Percentiles rank a stretch among this genome's conserved stretches.
Conservation (phyloP, 768 basidiomycete genomes). For the Lentinula guzmanii region DNA sequence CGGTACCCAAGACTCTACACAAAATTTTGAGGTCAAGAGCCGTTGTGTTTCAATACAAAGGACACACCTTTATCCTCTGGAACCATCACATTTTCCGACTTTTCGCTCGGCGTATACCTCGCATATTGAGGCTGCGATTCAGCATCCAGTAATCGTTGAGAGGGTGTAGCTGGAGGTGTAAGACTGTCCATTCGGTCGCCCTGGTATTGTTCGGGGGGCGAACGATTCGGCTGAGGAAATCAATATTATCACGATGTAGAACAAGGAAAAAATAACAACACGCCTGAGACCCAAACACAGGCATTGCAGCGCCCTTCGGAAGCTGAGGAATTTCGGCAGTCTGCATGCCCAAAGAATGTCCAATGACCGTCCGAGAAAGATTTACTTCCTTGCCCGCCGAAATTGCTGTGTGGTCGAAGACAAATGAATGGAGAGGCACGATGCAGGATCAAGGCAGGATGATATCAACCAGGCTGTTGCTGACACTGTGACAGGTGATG, state of each 20-base stretch:
- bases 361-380: background rate
- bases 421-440: background rate
- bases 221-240: background rate
- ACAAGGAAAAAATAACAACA: background rate
- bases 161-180: conserved; percentile 8
- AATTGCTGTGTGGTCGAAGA: background rate
- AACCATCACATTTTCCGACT: background rate
- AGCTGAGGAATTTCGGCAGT: background rate
- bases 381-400: background rate
- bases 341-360: background rate
- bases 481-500: no score
- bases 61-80: background rate
- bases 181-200: background rate
- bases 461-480: background rate
- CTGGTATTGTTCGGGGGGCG: background rate
- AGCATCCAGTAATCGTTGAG: conserved; percentile 2
- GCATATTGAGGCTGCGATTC: conserved; percentile 6
- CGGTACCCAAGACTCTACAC: conserved; percentile 16
- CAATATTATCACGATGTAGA: background rate
- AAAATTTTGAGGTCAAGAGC: background rate
- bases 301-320: conserved; percentile 5
- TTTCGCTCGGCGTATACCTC: conserved; percentile 2
- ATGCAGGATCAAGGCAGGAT: background rate
- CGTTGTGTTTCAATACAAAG: background rate
- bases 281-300: background rate